Conservation (phyloP, 768 basidiomycete species). For the Lactarius indigo region DNA sequence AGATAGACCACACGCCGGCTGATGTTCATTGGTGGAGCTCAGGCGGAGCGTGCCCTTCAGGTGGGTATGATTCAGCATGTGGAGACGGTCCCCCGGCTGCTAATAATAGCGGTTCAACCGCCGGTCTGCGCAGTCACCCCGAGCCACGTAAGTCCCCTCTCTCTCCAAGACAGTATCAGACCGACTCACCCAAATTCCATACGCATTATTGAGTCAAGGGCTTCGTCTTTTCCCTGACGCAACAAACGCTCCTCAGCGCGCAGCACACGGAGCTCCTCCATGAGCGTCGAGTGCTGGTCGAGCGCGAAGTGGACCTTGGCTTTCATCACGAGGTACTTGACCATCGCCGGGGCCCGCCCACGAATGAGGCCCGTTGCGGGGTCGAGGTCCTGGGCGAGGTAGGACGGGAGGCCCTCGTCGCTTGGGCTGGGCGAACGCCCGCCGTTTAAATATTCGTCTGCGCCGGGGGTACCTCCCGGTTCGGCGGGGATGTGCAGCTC, state of each 20-base stretch:
- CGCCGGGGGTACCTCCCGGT: constrained; percentile 4
- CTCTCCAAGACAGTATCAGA: not conserved
- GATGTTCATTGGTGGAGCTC: constrained; percentile 12
- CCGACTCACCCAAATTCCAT: constrained; percentile 23
- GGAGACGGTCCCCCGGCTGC: constrained; percentile 9
- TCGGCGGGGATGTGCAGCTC: constrained; percentile 18
- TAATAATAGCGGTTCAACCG: constrained; percentile 17
- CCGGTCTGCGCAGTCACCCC: constrained; percentile 1
- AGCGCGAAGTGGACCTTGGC: constrained; percentile 72
- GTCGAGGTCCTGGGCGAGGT: constrained; percentile 49
- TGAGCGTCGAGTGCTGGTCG: constrained; percentile 62
- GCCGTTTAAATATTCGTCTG: constrained; percentile 15
- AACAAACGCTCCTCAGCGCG: constrained; percentile 43
- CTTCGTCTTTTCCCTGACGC: constrained; percentile 29
- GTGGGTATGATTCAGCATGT: constrained; percentile 2
- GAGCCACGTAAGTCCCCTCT: not conserved
- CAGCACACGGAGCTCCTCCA: constrained; percentile 58
- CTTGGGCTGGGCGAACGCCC: constrained; percentile 30
- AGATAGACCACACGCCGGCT: not conserved
- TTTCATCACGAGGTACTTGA: constrained; percentile 71
- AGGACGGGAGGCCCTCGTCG: constrained; percentile 50
- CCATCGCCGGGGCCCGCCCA: constrained; percentile 66
- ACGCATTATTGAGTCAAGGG: constrained; percentile 24
- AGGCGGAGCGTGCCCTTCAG: constrained; percentile 15
- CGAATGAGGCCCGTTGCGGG: constrained; percentile 59